Evolutionary conservation across 768 basidiomycete species (phyloP).

Genomic region (Galerina sulciceps): DNA sequence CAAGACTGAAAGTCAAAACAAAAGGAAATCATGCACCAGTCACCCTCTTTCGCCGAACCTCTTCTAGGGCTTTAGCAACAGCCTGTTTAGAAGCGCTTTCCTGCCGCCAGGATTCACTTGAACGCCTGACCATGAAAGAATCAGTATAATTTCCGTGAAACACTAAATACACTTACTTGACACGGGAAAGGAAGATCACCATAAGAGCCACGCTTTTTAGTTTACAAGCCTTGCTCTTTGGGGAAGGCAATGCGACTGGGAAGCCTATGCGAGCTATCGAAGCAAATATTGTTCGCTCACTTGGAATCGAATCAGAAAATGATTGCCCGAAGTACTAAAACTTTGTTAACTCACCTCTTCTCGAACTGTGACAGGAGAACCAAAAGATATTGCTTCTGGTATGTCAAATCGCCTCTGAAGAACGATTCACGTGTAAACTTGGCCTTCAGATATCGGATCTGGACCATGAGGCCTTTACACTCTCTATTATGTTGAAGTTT

Average conservation of each 20-base stretch:
- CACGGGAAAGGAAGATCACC: conserved; percentile 67
- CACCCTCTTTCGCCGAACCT: conserved; percentile 62
- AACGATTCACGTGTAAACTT: conserved; percentile 86
- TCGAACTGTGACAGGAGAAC: conserved; percentile 72
- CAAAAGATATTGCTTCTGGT: conserved; percentile 90
- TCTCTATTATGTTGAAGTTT: conserved; percentile 80
- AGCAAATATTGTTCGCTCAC: conserved; percentile 61
- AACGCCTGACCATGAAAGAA: conserved; percentile 45
- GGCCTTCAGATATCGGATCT: conserved; percentile 91
- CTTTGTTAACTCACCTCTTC: conserved; percentile 57
- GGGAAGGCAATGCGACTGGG: conserved; percentile 45
- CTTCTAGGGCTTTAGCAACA: conserved; percentile 68
- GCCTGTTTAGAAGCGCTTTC: conserved; percentile 64
- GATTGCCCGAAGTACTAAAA: background rate
- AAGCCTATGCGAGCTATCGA: conserved; percentile 80
- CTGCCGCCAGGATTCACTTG: conserved; percentile 66
- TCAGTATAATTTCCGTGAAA: background rate
- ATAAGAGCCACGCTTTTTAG: conserved; percentile 61
- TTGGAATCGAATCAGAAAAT: background rate
- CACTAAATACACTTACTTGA: conserved; percentile 50
- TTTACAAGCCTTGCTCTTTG: conserved; percentile 42
- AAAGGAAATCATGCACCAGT: conserved; percentile 13
- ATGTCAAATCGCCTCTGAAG: conserved; percentile 74
- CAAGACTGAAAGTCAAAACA: conserved; percentile 7
- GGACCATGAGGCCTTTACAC: conserved; percentile 88